phyloP scores from a whole-genome alignment of 1,284 basidiomycete genomes.

The Pyrrhoderma lamaoense region DNA sequence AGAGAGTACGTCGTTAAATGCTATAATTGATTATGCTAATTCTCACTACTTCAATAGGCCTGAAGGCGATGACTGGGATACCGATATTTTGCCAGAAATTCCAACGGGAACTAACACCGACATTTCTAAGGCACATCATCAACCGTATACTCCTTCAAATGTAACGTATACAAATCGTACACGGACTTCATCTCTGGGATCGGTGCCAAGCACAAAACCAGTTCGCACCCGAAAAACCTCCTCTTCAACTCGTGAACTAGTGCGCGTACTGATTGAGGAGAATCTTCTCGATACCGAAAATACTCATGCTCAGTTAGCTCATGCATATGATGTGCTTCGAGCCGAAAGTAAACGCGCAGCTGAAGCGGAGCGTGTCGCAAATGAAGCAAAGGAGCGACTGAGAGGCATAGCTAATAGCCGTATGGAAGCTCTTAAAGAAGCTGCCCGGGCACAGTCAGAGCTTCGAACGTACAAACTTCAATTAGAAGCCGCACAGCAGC shows the following conservation, averaged over 20 bases:
- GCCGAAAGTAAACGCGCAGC: conserved; percentile 45
- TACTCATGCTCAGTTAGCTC: conserved; percentile 29
- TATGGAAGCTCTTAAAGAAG: conserved; percentile 43
- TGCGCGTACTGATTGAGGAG: conserved; percentile 14
- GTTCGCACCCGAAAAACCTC: conserved; percentile 16
- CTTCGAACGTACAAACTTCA: conserved; percentile 55
- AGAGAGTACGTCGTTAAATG: too few relatives aligned
- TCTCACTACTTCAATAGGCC: too few relatives aligned
- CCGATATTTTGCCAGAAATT: too few relatives aligned
- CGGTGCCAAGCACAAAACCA: conserved; percentile 4
- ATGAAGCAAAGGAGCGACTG: conserved; percentile 43
- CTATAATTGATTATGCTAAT: too few relatives aligned
- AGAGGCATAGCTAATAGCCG: conserved; percentile 46
- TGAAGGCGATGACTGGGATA: too few relatives aligned
- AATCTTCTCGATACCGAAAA: conserved; percentile 8
- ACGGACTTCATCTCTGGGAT: neutral
- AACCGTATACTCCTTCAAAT: too few relatives aligned
- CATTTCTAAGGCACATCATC: too few relatives aligned
- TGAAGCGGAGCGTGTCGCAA: conserved; percentile 43
- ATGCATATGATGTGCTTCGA: conserved; percentile 45
- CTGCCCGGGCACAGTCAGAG: conserved; percentile 44
- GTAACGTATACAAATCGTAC: too few relatives aligned
- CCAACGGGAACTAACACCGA: too few relatives aligned
- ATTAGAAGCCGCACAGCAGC: conserved; percentile 53
- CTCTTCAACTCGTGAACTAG: conserved; percentile 10